Evolutionary conservation across 768 basidiomycete genomes (phyloP).

Genomic region (Psilocybe cyanescens): DNA sequence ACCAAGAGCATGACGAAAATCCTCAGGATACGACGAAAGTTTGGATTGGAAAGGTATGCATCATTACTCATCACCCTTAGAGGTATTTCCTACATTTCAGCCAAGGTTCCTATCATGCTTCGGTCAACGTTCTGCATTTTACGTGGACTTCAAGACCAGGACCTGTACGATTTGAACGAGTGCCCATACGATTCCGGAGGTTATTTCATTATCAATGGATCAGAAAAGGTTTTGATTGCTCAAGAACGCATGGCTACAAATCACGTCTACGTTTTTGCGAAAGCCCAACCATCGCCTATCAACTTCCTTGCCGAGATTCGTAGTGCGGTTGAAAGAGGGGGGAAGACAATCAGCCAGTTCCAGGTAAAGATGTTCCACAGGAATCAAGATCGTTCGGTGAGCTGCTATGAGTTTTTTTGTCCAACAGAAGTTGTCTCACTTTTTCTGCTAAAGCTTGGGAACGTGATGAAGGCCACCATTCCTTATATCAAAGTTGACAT

Average conservation of each 20-base stretch:
- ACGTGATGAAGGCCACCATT: slow-evolving; percentile 95
- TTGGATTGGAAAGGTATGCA: slow-evolving; percentile 89
- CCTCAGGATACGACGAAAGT: slow-evolving; percentile 78
- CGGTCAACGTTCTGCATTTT: slow-evolving; percentile 95
- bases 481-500: slow-evolving; percentile 99
- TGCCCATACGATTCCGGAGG: slow-evolving; percentile 99
- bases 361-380: slow-evolving; percentile 97
- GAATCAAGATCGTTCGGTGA: slow-evolving; percentile 85
- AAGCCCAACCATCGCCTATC: slow-evolving; percentile 94
- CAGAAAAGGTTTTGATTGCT: slow-evolving; percentile 99
- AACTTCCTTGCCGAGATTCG: slow-evolving; percentile 97
- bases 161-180: slow-evolving; percentile 91
- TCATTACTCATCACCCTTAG: slow-evolving; percentile 1
- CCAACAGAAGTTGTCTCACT: slow-evolving; percentile 7
- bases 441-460: slow-evolving; percentile 62
- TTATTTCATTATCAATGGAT: slow-evolving; percentile 99
- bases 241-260: slow-evolving; percentile 99
- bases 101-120: slow-evolving; percentile 96
- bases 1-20: slow-evolving; percentile 67
- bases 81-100: slow-evolving; percentile 12
- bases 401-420: slow-evolving; percentile 31
- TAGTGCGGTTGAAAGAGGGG: slow-evolving; percentile 96
- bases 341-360: slow-evolving; percentile 97
- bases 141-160: slow-evolving; percentile 73
- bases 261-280: slow-evolving; percentile 98